Percentiles rank a stretch among this genome's conserved stretches.
Evolutionary conservation across 2,329 filamentous ascomycete genomes (phyloP).

Genomic region (Alternaria sp.): DNA sequence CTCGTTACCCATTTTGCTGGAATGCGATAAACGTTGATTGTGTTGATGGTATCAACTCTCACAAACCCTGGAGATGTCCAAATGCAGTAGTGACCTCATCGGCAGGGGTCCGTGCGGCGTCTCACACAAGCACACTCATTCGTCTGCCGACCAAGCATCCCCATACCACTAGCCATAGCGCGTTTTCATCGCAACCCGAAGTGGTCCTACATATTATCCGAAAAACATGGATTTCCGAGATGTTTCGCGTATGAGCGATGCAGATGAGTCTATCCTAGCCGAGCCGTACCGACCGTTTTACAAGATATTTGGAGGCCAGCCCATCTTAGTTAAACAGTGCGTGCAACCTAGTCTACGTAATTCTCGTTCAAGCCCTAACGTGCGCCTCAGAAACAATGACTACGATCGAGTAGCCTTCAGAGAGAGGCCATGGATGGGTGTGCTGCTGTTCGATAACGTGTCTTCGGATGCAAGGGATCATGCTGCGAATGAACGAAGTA

Average conservation of each 20-base stretch:
- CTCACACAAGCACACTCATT: not conserved
- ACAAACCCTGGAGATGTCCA: not conserved
- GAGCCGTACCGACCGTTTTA: slow-evolving; percentile 60
- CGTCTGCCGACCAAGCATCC: not conserved
- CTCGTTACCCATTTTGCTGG: slow-evolving; percentile 23
- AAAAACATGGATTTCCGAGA: slow-evolving; percentile 42
- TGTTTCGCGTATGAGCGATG: slow-evolving; percentile 31
- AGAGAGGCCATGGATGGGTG: slow-evolving; percentile 68
- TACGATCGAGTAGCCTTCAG: slow-evolving; percentile 60
- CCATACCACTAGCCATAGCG: not conserved
- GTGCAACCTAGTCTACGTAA: not conserved
- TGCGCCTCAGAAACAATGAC: slow-evolving; percentile 45
- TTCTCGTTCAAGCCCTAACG: not conserved
- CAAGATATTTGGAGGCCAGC: slow-evolving; percentile 56
- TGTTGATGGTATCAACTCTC: not conserved
- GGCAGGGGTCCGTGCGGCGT: slow-evolving; percentile 5
- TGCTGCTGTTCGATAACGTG: slow-evolving; percentile 76
- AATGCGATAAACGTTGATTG: not conserved
- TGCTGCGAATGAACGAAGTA: slow-evolving; percentile 77
- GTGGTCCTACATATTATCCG: not conserved
- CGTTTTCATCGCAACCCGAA: not conserved
- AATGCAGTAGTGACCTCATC: slow-evolving; percentile 16
- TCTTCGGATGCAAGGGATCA: slow-evolving; percentile 78
- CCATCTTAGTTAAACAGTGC: slow-evolving; percentile 55
- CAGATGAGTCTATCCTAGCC: slow-evolving; percentile 39